A percentile compares a stretch with the other conserved stretches of the same genome.
These are phyloP conservation scores for Ophiostoma novo-ulmi DNA, from an alignment of 2,329 filamentous ascomycete species.

Conservation along the genomic window DNA sequence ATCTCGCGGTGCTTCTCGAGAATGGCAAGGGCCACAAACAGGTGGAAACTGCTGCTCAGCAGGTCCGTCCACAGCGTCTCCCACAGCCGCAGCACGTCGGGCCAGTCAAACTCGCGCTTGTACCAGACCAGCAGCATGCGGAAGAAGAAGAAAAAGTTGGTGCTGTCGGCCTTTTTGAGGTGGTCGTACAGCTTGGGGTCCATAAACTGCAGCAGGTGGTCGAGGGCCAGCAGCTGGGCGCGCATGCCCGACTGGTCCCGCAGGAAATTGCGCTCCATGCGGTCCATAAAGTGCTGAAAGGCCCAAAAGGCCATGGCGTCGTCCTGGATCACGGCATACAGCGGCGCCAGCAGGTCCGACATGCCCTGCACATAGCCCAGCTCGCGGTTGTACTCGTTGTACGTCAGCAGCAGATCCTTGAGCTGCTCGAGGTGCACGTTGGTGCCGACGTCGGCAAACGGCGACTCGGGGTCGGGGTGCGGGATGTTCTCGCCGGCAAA, in stretches of 20 bases:
- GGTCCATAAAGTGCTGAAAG: slow-evolving; percentile 92
- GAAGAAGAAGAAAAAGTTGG: slow-evolving; percentile 99
- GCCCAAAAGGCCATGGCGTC: slow-evolving; percentile 96
- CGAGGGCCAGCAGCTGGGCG: slow-evolving; percentile 79
- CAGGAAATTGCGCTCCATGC: slow-evolving; percentile 96
- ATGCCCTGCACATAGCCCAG: slow-evolving; percentile 98
- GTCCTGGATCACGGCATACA: slow-evolving; percentile 96
- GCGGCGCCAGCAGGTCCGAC: slow-evolving; percentile 91
- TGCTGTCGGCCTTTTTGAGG: slow-evolving; percentile 83
- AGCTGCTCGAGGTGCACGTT: slow-evolving; percentile 98
- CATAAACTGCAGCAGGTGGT: slow-evolving; percentile 94
- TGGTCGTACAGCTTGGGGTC: slow-evolving; percentile 92
- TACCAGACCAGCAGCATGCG: slow-evolving; percentile 98
- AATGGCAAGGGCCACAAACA: slow-evolving; percentile 91
- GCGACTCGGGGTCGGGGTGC: slow-evolving; percentile 91
- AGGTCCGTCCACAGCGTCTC: slow-evolving; percentile 94
- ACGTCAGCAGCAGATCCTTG: slow-evolving; percentile 98
- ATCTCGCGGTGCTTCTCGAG: slow-evolving; percentile 93
- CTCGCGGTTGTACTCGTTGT: slow-evolving; percentile 95
- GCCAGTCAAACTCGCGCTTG: slow-evolving; percentile 92
- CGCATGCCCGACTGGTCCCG: slow-evolving; percentile 96
- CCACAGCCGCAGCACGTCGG: slow-evolving; percentile 82
- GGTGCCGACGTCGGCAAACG: slow-evolving; percentile 86
- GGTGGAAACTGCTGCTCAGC: slow-evolving; percentile 79
- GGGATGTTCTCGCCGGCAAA: slow-evolving; percentile 95